A percentile compares a stretch with the other conserved stretches of the same genome.
These are phyloP conservation scores for Penicillium sp. DNA, from an alignment of 2,329 filamentous ascomycete genomes.

Conservation along the genomic window DNA sequence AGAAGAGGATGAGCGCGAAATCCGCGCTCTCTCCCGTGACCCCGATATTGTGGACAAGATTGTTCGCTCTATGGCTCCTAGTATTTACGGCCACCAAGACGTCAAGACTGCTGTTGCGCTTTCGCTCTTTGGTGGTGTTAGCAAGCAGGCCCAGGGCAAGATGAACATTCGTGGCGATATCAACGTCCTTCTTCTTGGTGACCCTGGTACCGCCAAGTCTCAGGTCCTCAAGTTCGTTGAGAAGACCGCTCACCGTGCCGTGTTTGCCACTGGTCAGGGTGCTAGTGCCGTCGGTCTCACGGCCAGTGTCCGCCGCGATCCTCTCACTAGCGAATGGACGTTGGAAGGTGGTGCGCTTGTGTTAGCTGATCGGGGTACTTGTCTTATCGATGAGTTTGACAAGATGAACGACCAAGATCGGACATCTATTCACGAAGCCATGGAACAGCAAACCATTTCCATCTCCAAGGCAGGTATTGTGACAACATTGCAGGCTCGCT, in stretches of 20 bases:
- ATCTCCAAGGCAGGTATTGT: constrained; percentile 99
- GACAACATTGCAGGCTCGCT: constrained; percentile 91
- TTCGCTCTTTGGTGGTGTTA: constrained; percentile 90
- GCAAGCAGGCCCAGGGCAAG: constrained; percentile 82
- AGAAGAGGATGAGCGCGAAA: constrained; percentile 89
- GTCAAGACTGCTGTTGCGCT: constrained; percentile 96
- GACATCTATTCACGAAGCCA: constrained; percentile 97
- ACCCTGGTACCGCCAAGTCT: constrained; percentile 96
- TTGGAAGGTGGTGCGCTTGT: constrained; percentile 94
- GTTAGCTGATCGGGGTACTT: constrained; percentile 89
- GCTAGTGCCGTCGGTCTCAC: constrained; percentile 97
- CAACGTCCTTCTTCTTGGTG: constrained; percentile 92
- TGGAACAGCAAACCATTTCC: constrained; percentile 99
- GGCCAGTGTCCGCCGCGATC: constrained; percentile 91
- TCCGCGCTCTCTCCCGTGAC: constrained; percentile 82
- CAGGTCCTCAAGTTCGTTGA: constrained; percentile 97
- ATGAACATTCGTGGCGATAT: constrained; percentile 95
- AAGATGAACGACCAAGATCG: constrained; percentile 99
- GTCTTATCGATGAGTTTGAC: constrained; percentile 97
- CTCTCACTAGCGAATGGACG: constrained; percentile 95
- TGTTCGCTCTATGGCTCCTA: constrained; percentile 88
- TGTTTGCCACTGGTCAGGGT: constrained; percentile 96
- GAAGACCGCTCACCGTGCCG: constrained; percentile 92
- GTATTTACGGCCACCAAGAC: constrained; percentile 94
- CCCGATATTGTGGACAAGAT: constrained; percentile 91